These are phyloP conservation scores for Fomitiporia mediterranea DNA, from an alignment of 1,284 basidiomycete genomes.

Conservation along the genomic window DNA sequence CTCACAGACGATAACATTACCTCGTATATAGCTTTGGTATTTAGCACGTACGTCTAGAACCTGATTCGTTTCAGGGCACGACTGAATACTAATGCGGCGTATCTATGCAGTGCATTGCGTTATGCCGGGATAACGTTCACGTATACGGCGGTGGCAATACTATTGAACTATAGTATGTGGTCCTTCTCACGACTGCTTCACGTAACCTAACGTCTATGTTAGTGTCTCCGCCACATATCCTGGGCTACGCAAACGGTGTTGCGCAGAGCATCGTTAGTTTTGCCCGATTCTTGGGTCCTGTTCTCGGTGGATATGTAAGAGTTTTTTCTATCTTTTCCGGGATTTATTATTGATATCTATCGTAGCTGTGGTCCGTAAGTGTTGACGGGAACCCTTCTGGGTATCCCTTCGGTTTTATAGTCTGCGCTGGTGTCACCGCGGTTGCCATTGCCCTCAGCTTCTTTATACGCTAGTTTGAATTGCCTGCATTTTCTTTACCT, in stretches of 20 bases:
- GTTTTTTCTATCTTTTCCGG: neutral
- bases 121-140: slow-evolving; percentile 75
- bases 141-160: slow-evolving; percentile 74
- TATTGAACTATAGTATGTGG: slow-evolving; percentile 73
- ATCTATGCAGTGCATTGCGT: slow-evolving; percentile 52
- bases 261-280: slow-evolving; percentile 82
- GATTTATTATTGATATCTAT: neutral
- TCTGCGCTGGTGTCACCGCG: slow-evolving; percentile 55
- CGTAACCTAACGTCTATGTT: neutral
- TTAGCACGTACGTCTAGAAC: slow-evolving; percentile 60
- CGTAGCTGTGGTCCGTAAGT: slow-evolving; percentile 74
- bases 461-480: slow-evolving; percentile 55
- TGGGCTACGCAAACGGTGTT: slow-evolving; percentile 76
- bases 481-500: too few relatives aligned
- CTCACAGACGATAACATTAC: slow-evolving; percentile 9
- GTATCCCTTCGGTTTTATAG: slow-evolving; percentile 69
- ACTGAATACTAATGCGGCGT: neutral
- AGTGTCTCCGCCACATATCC: slow-evolving; percentile 77
- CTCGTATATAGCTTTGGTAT: slow-evolving; percentile 45
- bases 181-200: neutral
- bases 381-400: slow-evolving; percentile 63
- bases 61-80: neutral
- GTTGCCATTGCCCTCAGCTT: slow-evolving; percentile 66
- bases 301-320: slow-evolving; percentile 73
- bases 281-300: slow-evolving; percentile 71